Evolutionary conservation across 495 filamentous ascomycete genomes (phyloP).

Genomic region (Neurospora sp.): DNA sequence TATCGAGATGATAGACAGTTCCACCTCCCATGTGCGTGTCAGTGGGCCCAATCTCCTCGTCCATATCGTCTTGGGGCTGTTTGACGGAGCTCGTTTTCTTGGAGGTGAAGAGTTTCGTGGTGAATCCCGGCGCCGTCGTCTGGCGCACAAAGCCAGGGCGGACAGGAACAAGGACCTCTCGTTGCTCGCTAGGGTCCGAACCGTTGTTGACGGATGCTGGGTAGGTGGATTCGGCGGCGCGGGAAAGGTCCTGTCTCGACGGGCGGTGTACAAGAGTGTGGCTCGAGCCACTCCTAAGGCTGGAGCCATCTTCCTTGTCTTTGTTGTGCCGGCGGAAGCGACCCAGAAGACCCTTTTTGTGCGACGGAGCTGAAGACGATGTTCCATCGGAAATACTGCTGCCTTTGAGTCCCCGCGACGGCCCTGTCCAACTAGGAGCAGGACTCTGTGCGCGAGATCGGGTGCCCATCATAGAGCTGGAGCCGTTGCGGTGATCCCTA

Average conservation of each 20-base stretch:
- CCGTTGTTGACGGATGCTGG: constrained; percentile 36
- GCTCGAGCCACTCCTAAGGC: constrained; percentile 41
- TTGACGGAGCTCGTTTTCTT: constrained; percentile 33
- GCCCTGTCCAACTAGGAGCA: constrained; percentile 58
- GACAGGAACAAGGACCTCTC: constrained; percentile 23
- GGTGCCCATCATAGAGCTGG: constrained; percentile 27
- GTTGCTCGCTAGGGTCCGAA: constrained; percentile 21
- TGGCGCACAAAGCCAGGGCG: constrained; percentile 36
- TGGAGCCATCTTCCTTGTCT: constrained; percentile 45
- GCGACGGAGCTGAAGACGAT: constrained; percentile 45
- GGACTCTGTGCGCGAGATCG: constrained; percentile 61
- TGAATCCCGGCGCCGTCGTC: constrained; percentile 36
- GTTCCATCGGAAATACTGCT: constrained; percentile 40
- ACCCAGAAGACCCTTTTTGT: constrained; percentile 57
- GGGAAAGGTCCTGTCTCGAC: constrained; percentile 42
- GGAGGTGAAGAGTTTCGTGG: constrained; percentile 43
- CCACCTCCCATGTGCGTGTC: constrained; percentile 32
- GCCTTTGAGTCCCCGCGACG: constrained; percentile 32
- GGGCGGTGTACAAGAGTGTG: constrained; percentile 21
- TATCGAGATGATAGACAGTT: constrained; percentile 62
- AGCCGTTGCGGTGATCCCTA: constrained; percentile 30
- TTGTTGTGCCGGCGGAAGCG: constrained; percentile 49
- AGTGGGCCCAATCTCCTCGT: constrained; percentile 36
- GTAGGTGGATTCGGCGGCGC: constrained; percentile 27
- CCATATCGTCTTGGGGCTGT: constrained; percentile 32